Base-by-base conservation (phyloP, 140 eudicot genomes). In the Flaveria floridana region DNA sequence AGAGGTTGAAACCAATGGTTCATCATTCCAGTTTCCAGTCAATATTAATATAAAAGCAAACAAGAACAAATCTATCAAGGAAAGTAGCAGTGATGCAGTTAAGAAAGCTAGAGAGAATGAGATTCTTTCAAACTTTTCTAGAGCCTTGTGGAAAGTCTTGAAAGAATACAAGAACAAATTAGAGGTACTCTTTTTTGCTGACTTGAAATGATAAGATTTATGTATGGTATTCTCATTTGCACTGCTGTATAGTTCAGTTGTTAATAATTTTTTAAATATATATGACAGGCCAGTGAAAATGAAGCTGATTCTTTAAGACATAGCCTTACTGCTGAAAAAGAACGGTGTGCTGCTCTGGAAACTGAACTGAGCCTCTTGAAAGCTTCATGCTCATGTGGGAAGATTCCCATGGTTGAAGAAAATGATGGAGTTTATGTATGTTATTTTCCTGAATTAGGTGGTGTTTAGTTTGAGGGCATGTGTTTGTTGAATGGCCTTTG, bases 61-160 rank as follows among this genome's bases (percentile, higher is more conserved):
- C 14, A 57, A 57, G 16, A 44, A 55, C 64, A 34, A 53, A 44
- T 69, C 62, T 28, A 47, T 44, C 20, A 34, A 56, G 9, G 72
- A 61, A 19, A 59, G 18, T 25, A 20, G 14, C 15, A 25, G 21
- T 47, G 80, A 59, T 65, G 16, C 48, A 39, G 80, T 51, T 20
- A 79, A 64, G 71, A 74, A 46, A 63, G 84, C 66, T 26, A 84
- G 91, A 55, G 80, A 86, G 65, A 50, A 83, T 74, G 82, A 83
- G 47, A 85, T 89, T 62, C 66, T 87, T 85, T 79, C 52, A 79
- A 83, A 82, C 16, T 81, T 93, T 72, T 82, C 96, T 15, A 88
- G 83, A 81, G 96, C 94, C 67, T 34, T 88, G 48, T 93, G 95
- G 97, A 82, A 83, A 3, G 85, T 88, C 65, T 65, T 93, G 81